Conservation (phyloP, 2,329 filamentous ascomycete species). For the Fusarium staphyleae region DNA sequence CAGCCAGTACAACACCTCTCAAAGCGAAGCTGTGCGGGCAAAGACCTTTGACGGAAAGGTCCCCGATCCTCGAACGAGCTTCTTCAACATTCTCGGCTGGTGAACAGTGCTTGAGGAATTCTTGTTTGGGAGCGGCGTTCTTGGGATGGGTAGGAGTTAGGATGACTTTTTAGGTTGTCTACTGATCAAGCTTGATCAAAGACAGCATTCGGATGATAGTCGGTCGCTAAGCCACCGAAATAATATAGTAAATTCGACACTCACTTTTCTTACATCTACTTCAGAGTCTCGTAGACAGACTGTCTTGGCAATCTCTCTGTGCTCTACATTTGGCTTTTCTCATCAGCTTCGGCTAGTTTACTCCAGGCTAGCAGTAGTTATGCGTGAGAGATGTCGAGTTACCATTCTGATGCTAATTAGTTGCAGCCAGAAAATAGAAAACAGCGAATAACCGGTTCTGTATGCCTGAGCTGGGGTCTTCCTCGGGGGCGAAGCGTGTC, state of each 20-base stretch:
- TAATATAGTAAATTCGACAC: too few relatives aligned
- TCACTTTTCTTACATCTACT: too few relatives aligned
- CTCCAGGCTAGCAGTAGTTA: too few relatives aligned
- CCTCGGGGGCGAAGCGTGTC: not conserved
- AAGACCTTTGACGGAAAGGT: conserved; percentile 14
- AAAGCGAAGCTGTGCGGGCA: conserved; percentile 32
- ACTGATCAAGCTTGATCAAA: too few relatives aligned
- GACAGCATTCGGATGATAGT: too few relatives aligned
- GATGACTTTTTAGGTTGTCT: not conserved
- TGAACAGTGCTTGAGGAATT: conserved; percentile 3
- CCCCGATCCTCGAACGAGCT: not conserved
- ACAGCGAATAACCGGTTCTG: not conserved
- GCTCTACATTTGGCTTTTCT: too few relatives aligned
- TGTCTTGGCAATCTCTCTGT: too few relatives aligned
- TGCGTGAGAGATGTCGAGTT: too few relatives aligned
- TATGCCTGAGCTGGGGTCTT: not conserved
- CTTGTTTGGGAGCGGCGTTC: conserved; percentile 17
- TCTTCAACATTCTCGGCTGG: conserved; percentile 24
- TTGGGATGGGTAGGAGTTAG: not conserved
- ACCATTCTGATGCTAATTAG: too few relatives aligned
- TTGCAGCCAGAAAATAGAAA: not conserved
- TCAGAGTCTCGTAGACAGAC: too few relatives aligned
- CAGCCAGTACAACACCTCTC: conserved; percentile 31
- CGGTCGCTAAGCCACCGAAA: too few relatives aligned
- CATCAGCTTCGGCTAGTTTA: too few relatives aligned